phyloP scores from a whole-genome alignment of 2,329 filamentous ascomycete genomes.

The Fonsecaea pedrosoi region DNA sequence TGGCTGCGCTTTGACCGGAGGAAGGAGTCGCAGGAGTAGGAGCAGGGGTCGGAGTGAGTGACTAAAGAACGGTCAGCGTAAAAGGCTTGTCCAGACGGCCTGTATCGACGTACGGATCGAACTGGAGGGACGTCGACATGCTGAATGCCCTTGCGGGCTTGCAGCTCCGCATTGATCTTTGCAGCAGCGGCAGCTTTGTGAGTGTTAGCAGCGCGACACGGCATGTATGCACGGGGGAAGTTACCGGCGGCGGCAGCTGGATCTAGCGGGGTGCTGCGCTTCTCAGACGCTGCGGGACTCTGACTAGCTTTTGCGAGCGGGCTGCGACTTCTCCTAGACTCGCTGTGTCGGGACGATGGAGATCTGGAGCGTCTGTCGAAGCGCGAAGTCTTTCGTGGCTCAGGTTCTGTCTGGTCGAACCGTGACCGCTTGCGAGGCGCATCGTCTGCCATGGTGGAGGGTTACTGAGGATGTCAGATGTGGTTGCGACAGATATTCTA shows the following conservation, averaged over 20 bases:
- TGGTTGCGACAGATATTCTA: neutral
- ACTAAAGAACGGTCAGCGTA: conserved; percentile 15
- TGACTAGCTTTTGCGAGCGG: conserved; percentile 66
- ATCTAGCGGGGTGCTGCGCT: conserved; percentile 63
- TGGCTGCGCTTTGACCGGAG: conserved; percentile 57
- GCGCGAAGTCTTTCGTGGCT: conserved; percentile 75
- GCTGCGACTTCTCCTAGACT: conserved; percentile 79
- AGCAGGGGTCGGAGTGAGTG: conserved; percentile 30
- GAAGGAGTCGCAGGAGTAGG: conserved; percentile 62
- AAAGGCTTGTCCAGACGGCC: neutral
- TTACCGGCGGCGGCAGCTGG: conserved; percentile 79
- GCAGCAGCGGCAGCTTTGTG: conserved; percentile 81
- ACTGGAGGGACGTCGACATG: conserved; percentile 89
- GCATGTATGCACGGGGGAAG: neutral
- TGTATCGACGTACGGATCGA: conserved; percentile 58
- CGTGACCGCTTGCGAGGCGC: conserved; percentile 75
- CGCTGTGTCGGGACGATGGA: conserved; percentile 70
- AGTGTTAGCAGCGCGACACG: conserved; percentile 23
- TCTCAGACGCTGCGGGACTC: conserved; percentile 54
- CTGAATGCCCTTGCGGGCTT: conserved; percentile 87
- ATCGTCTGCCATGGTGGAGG: conserved; percentile 38
- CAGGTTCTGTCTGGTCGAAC: conserved; percentile 89
- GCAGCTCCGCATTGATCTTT: conserved; percentile 80
- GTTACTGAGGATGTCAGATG: neutral
- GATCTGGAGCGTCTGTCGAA: conserved; percentile 94